phyloP scores from a whole-genome alignment of 306 rosid genomes.

The Quercus alba region DNA sequence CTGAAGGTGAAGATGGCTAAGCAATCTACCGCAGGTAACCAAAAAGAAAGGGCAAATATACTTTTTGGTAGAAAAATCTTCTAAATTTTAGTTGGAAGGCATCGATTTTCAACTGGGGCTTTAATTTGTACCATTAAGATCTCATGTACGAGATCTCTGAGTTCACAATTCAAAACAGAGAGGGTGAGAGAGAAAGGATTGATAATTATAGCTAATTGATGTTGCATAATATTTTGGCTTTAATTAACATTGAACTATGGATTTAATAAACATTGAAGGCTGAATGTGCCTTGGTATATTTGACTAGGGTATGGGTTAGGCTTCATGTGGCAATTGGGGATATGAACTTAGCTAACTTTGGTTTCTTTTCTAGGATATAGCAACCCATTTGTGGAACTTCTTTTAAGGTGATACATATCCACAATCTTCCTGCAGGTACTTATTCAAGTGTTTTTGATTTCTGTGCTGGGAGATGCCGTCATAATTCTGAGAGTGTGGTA shows the following conservation, averaged over 20 bases:
- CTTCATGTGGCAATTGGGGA: conserved; percentile 10
- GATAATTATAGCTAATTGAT: neutral
- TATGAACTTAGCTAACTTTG: neutral
- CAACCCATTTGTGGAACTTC: neutral
- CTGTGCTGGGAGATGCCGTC: conserved; percentile 93
- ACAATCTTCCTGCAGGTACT: conserved; percentile 46
- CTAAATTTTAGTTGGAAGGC: neutral
- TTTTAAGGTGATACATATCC: neutral
- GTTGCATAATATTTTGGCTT: conserved; percentile 4
- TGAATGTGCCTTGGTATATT: neutral
- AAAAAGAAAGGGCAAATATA: neutral
- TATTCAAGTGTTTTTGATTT: conserved; percentile 74
- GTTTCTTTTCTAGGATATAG: neutral
- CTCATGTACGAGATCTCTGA: neutral
- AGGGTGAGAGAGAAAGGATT: neutral
- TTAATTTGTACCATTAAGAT: neutral
- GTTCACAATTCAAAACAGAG: neutral
- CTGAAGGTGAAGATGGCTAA: conserved; percentile 66
- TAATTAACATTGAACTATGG: conserved; percentile 10
- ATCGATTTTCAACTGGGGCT: neutral
- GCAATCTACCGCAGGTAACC: conserved; percentile 73
- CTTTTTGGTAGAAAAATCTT: neutral
- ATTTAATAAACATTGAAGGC: conserved; percentile 9
- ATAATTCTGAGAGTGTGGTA: conserved; percentile 97
- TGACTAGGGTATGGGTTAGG: conserved; percentile 9